Evolutionary conservation across 2,329 filamentous ascomycete species (phyloP), one percentile per base, ranked within the genome.

Genomic region (Diaporthe amygdali): DNA sequence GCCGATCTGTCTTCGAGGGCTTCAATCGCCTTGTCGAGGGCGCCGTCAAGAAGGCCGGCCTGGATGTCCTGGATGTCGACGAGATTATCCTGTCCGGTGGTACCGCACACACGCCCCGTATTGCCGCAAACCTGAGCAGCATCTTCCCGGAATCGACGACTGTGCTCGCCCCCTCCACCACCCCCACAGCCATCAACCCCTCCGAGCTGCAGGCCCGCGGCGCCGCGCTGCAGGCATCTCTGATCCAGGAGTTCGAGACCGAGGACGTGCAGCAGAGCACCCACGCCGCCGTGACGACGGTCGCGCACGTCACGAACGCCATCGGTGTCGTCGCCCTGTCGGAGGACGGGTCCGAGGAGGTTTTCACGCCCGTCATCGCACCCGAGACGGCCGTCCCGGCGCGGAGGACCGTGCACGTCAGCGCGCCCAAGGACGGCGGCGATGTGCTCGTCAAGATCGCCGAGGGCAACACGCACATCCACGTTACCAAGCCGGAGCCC

Each of bases 241-340:
- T 99, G 74, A 94, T 99, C 81, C 92, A 95, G 82, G 96, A 97
- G 82, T 99, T 97, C 83, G 96, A 99, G 78, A 88, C 91, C 76
- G 92, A 94, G 75, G 96, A 98, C 80, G 97, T 99, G 76, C 94
- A 97, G 81, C 95, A 98, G 87, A 97, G 94, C 74, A 97, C 95
- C 59, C 96, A 99, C 86, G 92, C 96, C 66, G 94, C 95, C 80
- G 95, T 99, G 74, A 98, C 96, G 41, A 96, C 95, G 20, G 95
- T 97, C 66, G 94, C 95, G 77, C 96, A 99, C 85, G 91, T 97
- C 74, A 88, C 90, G 77, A 93, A 95, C 80, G 93, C 96, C 74
- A 93, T 99, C 74, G 96, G 96, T 81, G 93, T 98, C 67, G 88
- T 97, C 74, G 90, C 91, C 76, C 84, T 90, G 71, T 85, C 86